phyloP scores from a whole-genome alignment of 306 rosid species.

The Ammopiptanthus mongolicus region DNA sequence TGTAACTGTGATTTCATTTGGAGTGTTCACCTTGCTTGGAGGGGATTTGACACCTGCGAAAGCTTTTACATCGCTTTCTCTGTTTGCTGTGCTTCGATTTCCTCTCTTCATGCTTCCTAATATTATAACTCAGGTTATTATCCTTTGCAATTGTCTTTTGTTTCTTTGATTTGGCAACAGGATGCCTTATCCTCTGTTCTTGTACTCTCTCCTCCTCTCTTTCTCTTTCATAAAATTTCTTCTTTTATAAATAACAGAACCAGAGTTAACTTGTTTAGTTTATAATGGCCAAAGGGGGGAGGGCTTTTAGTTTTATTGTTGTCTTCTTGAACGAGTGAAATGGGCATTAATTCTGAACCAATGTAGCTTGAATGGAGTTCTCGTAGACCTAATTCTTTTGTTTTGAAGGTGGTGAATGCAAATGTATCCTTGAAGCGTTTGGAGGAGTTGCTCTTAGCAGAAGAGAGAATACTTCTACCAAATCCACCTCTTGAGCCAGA shows the following conservation, averaged over 20 bases:
- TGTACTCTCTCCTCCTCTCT: not conserved
- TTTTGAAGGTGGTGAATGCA: conserved; percentile 79
- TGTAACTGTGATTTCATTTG: conserved; percentile 93
- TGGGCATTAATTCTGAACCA: not conserved
- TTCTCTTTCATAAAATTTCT: not conserved
- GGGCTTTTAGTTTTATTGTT: not conserved
- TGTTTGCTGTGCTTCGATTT: conserved; percentile 93
- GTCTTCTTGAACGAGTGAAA: not conserved
- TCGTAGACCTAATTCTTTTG: conserved; percentile 13
- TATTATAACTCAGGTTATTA: conserved; percentile 84
- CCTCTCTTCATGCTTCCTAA: conserved; percentile 98
- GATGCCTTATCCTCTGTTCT: not conserved
- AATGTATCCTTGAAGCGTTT: conserved; percentile 88
- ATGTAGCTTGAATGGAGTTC: conserved; percentile 10
- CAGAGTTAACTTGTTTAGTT: not conserved
- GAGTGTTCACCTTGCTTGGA: conserved; percentile 87
- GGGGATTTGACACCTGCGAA: conserved; percentile 91
- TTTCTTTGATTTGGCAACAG: not conserved
- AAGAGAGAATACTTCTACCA: conserved; percentile 78
- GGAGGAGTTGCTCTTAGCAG: conserved; percentile 79
- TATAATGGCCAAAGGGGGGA: not conserved
- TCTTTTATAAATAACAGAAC: not conserved
- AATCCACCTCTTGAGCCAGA: conserved; percentile 82
- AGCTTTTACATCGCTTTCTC: conserved; percentile 94
- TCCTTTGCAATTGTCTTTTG: not conserved